Percentiles rank a stretch among this genome's conserved stretches.
Conservation (phyloP, 805 yeast species). For the Kodamaea kaohsiungensis region DNA sequence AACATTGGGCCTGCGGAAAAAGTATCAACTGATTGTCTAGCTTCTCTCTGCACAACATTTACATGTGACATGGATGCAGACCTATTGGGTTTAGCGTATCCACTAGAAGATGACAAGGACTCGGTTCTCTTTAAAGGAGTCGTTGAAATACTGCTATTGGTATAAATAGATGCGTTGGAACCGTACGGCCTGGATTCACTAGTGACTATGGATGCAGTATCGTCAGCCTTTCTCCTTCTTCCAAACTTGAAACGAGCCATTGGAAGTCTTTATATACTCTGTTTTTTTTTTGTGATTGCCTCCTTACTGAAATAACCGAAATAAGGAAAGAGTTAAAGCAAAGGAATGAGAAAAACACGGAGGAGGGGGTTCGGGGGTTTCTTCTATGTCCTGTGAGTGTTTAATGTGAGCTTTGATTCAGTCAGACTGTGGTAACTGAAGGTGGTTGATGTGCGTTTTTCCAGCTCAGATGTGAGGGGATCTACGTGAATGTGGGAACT, state of each 20-base stretch:
- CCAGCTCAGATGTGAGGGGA: not conserved
- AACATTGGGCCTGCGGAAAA: not conserved
- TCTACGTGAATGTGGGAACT: not conserved
- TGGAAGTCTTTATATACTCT: conserved; percentile 1
- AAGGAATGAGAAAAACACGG: not conserved
- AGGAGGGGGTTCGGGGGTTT: not conserved
- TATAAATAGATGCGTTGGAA: conserved; percentile 5
- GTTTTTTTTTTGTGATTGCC: not conserved
- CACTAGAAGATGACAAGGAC: not conserved
- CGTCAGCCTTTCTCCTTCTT: conserved; percentile 38
- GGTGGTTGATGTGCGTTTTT: not conserved
- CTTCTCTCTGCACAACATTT: conserved; percentile 11
- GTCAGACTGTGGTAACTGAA: not conserved
- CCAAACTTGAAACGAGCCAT: conserved; percentile 65
- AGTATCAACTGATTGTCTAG: not conserved
- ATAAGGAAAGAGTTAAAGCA: not conserved
- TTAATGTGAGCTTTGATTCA: not conserved
- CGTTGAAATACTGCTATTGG: conserved; percentile 10
- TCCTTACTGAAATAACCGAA: conserved; percentile 3
- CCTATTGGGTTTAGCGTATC: conserved; percentile 7
- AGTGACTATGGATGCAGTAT: conserved; percentile 14
- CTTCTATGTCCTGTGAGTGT: not conserved
- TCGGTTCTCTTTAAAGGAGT: conserved; percentile 1
- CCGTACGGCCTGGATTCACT: conserved; percentile 1
- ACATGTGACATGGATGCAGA: conserved; percentile 11